Evolutionary conservation across 192 early-diverging fungal genomes (phyloP).

Genomic region (Phycomyces blakesleeanus): DNA sequence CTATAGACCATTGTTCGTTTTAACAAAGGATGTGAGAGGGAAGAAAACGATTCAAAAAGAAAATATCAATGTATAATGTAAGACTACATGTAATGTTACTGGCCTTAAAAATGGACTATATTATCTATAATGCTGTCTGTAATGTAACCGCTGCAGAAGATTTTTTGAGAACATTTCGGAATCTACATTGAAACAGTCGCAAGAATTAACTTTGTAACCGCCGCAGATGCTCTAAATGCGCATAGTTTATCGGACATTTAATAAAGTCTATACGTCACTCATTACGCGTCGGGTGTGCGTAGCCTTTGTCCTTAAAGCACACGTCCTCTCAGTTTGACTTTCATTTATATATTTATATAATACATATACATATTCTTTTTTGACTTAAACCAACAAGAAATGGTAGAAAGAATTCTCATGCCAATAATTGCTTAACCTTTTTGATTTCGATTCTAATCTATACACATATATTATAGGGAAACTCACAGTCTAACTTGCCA

Average conservation of each 20-base stretch:
- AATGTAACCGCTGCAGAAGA: too few species aligned
- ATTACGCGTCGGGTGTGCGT: background rate
- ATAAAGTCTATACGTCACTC: background rate
- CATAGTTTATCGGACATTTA: background rate
- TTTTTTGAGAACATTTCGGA: too few species aligned
- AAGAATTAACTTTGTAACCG: too few species aligned
- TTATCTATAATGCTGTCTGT: too few species aligned
- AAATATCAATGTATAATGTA: too few species aligned
- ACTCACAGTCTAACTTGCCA: constrained; percentile 77
- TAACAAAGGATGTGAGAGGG: too few species aligned
- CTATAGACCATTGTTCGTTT: too few species aligned
- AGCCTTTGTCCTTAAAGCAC: background rate
- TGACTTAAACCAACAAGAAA: background rate
- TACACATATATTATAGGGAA: constrained; percentile 56
- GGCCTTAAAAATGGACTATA: too few species aligned
- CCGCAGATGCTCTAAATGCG: too few species aligned
- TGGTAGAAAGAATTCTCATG: background rate
- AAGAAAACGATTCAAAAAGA: too few species aligned
- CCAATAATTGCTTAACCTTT: background rate
- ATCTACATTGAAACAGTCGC: too few species aligned
- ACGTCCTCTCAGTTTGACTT: background rate
- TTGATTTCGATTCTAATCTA: background rate
- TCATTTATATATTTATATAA: background rate
- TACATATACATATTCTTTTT: background rate
- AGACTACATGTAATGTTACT: too few species aligned